A percentile compares a stretch with the other conserved stretches of the same genome.
phyloP scores from a whole-genome alignment of 805 yeast species.

The Myxozyma udenii region DNA sequence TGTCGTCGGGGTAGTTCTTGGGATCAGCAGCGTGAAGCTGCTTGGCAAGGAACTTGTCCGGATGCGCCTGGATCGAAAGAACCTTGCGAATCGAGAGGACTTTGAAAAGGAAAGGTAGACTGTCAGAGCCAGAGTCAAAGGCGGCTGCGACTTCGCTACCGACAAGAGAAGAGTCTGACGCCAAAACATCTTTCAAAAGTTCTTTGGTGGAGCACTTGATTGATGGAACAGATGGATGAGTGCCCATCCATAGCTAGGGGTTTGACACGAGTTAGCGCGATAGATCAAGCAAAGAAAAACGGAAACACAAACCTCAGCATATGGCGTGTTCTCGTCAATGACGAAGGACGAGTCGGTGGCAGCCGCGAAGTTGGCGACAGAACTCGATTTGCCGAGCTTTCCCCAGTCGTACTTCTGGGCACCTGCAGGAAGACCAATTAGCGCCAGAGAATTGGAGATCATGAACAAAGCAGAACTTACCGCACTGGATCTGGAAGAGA shows the following conservation, averaged over 20 bases:
- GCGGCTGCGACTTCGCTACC: slow-evolving; percentile 57
- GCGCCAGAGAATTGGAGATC: background rate
- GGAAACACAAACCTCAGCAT: slow-evolving; percentile 63
- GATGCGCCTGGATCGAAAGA: slow-evolving; percentile 94
- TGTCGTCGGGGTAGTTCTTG: slow-evolving; percentile 86
- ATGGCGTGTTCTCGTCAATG: slow-evolving; percentile 75
- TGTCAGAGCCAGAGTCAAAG: slow-evolving; percentile 59
- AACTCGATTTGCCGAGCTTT: slow-evolving; percentile 75
- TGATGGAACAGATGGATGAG: slow-evolving; percentile 91
- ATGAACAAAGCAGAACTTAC: slow-evolving; percentile 19
- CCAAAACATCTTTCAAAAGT: slow-evolving; percentile 64
- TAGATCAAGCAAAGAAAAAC: background rate
- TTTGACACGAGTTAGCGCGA: background rate
- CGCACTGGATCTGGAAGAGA: slow-evolving; percentile 40
- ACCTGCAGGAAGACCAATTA: slow-evolving; percentile 5
- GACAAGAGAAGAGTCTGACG: slow-evolving; percentile 56
- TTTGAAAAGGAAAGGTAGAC: slow-evolving; percentile 88
- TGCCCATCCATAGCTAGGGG: slow-evolving; percentile 87
- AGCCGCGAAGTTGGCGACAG: slow-evolving; percentile 85
- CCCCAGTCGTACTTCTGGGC: slow-evolving; percentile 37
- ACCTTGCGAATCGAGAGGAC: slow-evolving; percentile 92
- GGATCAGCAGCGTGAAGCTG: slow-evolving; percentile 80
- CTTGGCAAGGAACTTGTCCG: slow-evolving; percentile 81
- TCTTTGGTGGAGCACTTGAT: slow-evolving; percentile 52
- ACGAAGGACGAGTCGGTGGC: slow-evolving; percentile 58